Percentiles rank a stretch among this genome's conserved stretches.
Conservation (phyloP, 2,329 filamentous ascomycete genomes). For the Trichoderma sp. region DNA sequence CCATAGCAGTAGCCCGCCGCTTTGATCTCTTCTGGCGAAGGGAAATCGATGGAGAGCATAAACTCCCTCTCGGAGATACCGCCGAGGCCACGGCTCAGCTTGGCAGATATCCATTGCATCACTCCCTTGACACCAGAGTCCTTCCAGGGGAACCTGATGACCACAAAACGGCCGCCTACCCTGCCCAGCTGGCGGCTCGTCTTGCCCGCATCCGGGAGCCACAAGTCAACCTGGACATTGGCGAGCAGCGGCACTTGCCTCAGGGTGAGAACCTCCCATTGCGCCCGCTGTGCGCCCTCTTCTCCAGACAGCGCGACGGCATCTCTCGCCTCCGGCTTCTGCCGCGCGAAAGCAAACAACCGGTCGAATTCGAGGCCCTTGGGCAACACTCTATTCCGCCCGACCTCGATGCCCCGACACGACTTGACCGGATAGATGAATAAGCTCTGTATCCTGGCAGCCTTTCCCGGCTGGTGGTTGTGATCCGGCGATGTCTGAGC, state of each 20-base stretch:
- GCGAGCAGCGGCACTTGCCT: slow-evolving; percentile 71
- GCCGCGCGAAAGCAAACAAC: slow-evolving; percentile 79
- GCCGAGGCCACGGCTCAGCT: slow-evolving; percentile 52
- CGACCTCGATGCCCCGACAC: slow-evolving; percentile 74
- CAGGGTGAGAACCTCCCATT: slow-evolving; percentile 73
- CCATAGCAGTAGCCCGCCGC: slow-evolving; percentile 61
- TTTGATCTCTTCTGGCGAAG: slow-evolving; percentile 59
- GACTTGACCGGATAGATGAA: slow-evolving; percentile 84
- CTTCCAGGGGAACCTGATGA: slow-evolving; percentile 67
- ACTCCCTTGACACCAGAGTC: slow-evolving; percentile 53
- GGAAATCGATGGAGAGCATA: slow-evolving; percentile 65
- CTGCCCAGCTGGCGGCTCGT: slow-evolving; percentile 54
- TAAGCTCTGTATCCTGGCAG: slow-evolving; percentile 59
- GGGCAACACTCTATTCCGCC: slow-evolving; percentile 62
- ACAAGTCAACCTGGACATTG: slow-evolving; percentile 67
- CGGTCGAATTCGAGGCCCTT: slow-evolving; percentile 78
- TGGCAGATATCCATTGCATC: slow-evolving; percentile 51
- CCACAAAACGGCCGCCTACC: slow-evolving; percentile 60
- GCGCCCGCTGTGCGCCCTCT: slow-evolving; percentile 38
- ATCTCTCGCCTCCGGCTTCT: slow-evolving; percentile 27
- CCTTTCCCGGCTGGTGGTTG: slow-evolving; percentile 32
- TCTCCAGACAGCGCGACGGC: slow-evolving; percentile 42
- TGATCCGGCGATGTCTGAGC: slow-evolving; percentile 34
- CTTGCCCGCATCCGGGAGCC: slow-evolving; percentile 66
- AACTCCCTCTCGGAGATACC: slow-evolving; percentile 65